Evolutionary conservation across 768 basidiomycete species (phyloP).

Genomic region (Chiua virens): DNA sequence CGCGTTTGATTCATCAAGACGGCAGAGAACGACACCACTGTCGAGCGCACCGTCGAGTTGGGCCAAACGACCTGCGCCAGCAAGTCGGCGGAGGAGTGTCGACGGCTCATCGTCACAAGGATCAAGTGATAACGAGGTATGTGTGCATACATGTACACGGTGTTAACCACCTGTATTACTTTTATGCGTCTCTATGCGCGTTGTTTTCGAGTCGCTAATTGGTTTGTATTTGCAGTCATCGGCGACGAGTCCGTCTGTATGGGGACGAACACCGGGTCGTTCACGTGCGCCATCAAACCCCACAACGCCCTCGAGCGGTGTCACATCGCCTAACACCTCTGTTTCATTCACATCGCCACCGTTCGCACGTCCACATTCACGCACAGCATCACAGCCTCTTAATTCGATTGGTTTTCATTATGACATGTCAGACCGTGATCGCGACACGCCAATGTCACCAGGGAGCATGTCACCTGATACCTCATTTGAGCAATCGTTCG

Average conservation of each 20-base stretch:
- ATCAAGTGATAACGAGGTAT: slow-evolving; percentile 73
- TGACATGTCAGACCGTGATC: slow-evolving; percentile 40
- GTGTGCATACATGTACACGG: slow-evolving; percentile 13
- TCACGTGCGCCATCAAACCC: slow-evolving; percentile 75
- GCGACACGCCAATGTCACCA: slow-evolving; percentile 25
- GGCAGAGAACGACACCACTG: slow-evolving; percentile 73
- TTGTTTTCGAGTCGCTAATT: slow-evolving; percentile 9
- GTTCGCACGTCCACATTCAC: slow-evolving; percentile 65
- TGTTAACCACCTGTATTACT: too few relatives aligned
- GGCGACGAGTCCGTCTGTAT: slow-evolving; percentile 41
- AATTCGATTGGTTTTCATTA: slow-evolving; percentile 43
- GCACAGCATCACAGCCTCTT: slow-evolving; percentile 51
- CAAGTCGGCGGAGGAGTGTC: slow-evolving; percentile 68
- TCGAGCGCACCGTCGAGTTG: slow-evolving; percentile 72
- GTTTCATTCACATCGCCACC: slow-evolving; percentile 43
- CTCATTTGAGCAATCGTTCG: slow-evolving; percentile 36
- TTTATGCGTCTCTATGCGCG: not conserved
- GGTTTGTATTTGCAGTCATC: slow-evolving; percentile 29
- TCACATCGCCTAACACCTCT: slow-evolving; percentile 42
- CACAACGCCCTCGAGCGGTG: slow-evolving; percentile 35
- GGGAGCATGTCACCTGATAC: slow-evolving; percentile 37
- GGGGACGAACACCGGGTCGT: slow-evolving; percentile 46
- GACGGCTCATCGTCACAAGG: slow-evolving; percentile 50
- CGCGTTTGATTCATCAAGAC: slow-evolving; percentile 65
- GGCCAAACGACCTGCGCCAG: slow-evolving; percentile 66